Percentiles rank a stretch among this genome's conserved stretches.
Evolutionary conservation across 2,329 filamentous ascomycete genomes (phyloP).

Genomic region (Colletotrichum chlorophyti): DNA sequence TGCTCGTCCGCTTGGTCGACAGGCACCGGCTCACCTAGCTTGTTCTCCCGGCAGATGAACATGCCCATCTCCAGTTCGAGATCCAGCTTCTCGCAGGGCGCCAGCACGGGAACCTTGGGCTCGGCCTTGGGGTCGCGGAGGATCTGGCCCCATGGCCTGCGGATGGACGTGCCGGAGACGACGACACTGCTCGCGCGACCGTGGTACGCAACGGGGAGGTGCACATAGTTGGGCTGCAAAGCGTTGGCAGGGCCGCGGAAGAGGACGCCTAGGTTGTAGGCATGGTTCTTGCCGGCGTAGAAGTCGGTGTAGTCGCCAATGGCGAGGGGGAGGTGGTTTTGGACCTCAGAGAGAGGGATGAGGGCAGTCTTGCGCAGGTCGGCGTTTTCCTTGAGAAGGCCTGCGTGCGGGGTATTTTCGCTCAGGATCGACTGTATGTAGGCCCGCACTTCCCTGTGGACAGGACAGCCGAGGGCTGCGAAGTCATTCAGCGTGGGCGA

Average conservation of each 20-base stretch:
- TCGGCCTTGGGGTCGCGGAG: conserved; percentile 53
- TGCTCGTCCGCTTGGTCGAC: conserved; percentile 73
- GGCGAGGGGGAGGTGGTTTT: conserved; percentile 74
- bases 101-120: conserved; percentile 64
- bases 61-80: conserved; percentile 81
- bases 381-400: conserved; percentile 44
- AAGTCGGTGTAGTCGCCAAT: conserved; percentile 89
- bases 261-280: conserved; percentile 71
- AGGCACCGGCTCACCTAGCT: conserved; percentile 70
- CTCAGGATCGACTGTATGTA: conserved; percentile 68
- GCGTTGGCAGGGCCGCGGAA: conserved; percentile 78
- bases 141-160: conserved; percentile 77
- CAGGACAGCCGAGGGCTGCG: conserved; percentile 72
- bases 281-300: conserved; percentile 81
- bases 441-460: conserved; percentile 74
- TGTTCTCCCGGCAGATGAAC: conserved; percentile 72
- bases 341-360: conserved; percentile 51
- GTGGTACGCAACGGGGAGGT: conserved; percentile 83
- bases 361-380: conserved; percentile 37
- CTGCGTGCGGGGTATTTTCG: conserved; percentile 54
- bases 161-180: conserved; percentile 75
- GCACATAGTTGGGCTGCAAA: conserved; percentile 81
- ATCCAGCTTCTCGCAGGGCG: conserved; percentile 69
- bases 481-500: conserved; percentile 72
- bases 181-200: conserved; percentile 80